Evolutionary conservation across 176 grass and related monocot genomes (phyloP).

Genomic region (Carex myosuroides): DNA sequence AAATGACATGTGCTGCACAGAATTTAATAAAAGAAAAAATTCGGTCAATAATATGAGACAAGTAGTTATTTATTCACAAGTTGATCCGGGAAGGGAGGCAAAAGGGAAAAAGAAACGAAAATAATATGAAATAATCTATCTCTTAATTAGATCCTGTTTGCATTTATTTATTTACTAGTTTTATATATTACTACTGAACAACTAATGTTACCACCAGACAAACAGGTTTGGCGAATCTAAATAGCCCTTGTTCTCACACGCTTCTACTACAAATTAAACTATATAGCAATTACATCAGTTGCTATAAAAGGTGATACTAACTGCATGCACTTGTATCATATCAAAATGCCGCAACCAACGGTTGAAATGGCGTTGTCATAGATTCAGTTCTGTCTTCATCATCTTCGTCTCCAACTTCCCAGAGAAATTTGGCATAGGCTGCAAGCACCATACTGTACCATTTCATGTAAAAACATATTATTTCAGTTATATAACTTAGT

Average conservation of each 20-base stretch:
- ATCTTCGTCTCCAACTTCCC: slow-evolving; percentile 52
- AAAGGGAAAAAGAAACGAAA: background rate
- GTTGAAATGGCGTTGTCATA: background rate
- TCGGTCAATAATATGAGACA: background rate
- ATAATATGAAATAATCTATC: background rate
- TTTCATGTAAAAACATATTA: background rate
- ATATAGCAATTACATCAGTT: background rate
- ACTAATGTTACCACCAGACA: background rate
- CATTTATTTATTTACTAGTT: background rate
- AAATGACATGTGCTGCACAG: background rate
- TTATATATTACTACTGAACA: background rate
- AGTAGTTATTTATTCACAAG: background rate
- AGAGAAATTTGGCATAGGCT: slow-evolving; percentile 71
- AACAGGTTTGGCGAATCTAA: background rate
- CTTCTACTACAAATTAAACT: background rate
- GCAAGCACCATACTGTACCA: slow-evolving; percentile 64
- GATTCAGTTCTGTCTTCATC: slow-evolving; percentile 12
- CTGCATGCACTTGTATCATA: background rate
- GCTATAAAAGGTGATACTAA: background rate
- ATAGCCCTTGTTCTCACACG: background rate
- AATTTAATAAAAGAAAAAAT: background rate
- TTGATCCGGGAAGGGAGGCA: background rate
- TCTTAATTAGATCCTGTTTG: background rate
- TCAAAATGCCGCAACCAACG: slow-evolving; percentile 54
- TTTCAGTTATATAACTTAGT: background rate